Conservation (phyloP, 176 grass and related monocot genomes). For the Calamus simplicifolius region DNA sequence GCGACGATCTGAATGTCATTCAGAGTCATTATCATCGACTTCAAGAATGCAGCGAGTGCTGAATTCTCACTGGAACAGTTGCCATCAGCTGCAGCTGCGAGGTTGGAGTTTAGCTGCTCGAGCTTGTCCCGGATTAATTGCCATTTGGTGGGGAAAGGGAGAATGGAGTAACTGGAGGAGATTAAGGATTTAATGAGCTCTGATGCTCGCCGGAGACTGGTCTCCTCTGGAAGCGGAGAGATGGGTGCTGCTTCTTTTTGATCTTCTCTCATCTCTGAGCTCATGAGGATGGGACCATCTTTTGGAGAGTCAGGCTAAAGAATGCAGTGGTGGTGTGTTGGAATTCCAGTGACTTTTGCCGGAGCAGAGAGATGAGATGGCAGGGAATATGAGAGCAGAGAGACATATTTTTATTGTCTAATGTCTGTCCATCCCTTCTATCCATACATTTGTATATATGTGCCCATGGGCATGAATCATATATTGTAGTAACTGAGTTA, state of each 20-base stretch:
- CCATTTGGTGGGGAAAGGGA: conserved; percentile 3
- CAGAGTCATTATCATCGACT: neutral
- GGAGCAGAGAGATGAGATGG: neutral
- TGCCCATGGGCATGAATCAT: conserved; percentile 15
- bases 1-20: neutral
- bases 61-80: neutral
- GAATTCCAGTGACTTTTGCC: neutral
- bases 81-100: neutral
- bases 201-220: neutral
- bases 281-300: neutral
- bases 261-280: conserved; percentile 7
- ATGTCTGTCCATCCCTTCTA: conserved; percentile 10
- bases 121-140: conserved; percentile 7
- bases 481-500: neutral
- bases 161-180: neutral
- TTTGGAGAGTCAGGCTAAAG: neutral
- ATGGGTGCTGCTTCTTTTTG: neutral
- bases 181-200: conserved; percentile 4
- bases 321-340: neutral
- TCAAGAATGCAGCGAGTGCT: neutral
- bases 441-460: conserved; percentile 21
- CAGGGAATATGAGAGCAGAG: neutral
- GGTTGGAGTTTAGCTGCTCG: conserved; percentile 3
- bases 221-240: neutral
- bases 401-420: conserved; percentile 13